Percentiles rank a stretch among this genome's conserved stretches.
phyloP scores from a whole-genome alignment of 2,329 filamentous ascomycete species.

The Ascochyta fabae region DNA sequence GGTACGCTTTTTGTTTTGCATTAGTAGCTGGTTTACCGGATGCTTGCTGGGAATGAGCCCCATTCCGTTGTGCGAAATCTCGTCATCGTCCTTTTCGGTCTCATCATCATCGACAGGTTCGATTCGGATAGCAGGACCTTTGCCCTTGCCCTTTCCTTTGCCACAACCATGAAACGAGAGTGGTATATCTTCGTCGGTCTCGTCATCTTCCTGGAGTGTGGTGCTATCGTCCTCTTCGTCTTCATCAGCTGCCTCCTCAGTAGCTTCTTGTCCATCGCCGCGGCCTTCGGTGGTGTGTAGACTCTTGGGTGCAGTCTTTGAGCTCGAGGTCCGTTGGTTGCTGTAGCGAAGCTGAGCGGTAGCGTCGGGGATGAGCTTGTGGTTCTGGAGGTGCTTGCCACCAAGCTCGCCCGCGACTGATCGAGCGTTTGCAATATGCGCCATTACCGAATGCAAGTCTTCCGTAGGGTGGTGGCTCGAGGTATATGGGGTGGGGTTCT shows the following conservation, averaged over 20 bases:
- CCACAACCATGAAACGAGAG: slow-evolving; percentile 44
- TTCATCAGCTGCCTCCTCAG: slow-evolving; percentile 41
- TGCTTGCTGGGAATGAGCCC: slow-evolving; percentile 41
- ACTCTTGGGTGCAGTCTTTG: slow-evolving; percentile 28
- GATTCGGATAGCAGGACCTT: slow-evolving; percentile 45
- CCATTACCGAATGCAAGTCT: slow-evolving; percentile 30
- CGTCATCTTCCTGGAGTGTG: slow-evolving; percentile 45
- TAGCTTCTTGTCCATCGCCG: slow-evolving; percentile 35
- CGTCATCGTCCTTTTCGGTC: slow-evolving; percentile 40
- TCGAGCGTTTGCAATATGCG: slow-evolving; percentile 33
- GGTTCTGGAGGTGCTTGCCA: slow-evolving; percentile 40
- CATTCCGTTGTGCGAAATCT: slow-evolving; percentile 34
- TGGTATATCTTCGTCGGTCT: slow-evolving; percentile 41
- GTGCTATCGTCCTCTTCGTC: slow-evolving; percentile 47
- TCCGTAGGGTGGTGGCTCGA: slow-evolving; percentile 4
- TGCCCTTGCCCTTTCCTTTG: slow-evolving; percentile 45
- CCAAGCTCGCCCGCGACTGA: slow-evolving; percentile 36
- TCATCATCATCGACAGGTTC: slow-evolving; percentile 42
- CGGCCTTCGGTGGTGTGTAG: slow-evolving; percentile 32
- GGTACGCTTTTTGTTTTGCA: slow-evolving; percentile 48
- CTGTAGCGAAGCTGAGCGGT: slow-evolving; percentile 29
- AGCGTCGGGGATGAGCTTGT: slow-evolving; percentile 35
- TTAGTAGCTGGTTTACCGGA: slow-evolving; percentile 36
- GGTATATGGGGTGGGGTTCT: background rate
- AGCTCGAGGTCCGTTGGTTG: slow-evolving; percentile 28